These are phyloP conservation scores for Corrigiola litoralis DNA, from an alignment of 179 eudicot species.

Conservation along the genomic window DNA sequence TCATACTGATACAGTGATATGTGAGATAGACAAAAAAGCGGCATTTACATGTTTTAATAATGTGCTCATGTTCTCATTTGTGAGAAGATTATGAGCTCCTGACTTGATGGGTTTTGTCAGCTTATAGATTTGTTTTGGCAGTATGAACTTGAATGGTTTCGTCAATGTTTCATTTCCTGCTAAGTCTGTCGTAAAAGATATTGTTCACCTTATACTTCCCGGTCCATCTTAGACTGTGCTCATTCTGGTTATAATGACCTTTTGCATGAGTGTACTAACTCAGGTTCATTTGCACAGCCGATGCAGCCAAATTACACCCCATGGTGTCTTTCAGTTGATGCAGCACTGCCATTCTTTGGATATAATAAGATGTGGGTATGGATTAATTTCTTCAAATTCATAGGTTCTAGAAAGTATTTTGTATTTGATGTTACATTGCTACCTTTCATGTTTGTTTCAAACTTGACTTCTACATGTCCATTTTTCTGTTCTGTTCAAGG, in stretches of 20 bases:
- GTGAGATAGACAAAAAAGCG: no score
- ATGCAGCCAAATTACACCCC: slow-evolving; percentile 64
- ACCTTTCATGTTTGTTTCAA: background rate
- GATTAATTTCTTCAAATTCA: slow-evolving; percentile 2
- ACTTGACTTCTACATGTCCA: background rate
- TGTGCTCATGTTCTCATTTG: no score
- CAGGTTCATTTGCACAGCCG: slow-evolving; percentile 43
- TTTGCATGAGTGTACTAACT: slow-evolving; percentile 9
- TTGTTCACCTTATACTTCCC: background rate
- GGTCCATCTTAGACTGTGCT: background rate
- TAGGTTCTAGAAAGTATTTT: background rate
- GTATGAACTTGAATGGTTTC: no score
- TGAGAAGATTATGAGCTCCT: no score
- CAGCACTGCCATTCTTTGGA: slow-evolving; percentile 64
- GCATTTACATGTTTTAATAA: no score
- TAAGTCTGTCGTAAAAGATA: background rate
- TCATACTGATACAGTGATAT: no score
- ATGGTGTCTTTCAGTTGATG: slow-evolving; percentile 63
- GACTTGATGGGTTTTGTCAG: no score
- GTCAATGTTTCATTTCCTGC: no score
- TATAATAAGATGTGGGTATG: slow-evolving; percentile 96
- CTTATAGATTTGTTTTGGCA: no score
- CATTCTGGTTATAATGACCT: background rate
- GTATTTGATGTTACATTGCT: background rate
- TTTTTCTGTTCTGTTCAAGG: background rate